Conservation (phyloP, 495 filamentous ascomycete species). For the Jackrogersella multiformis region DNA sequence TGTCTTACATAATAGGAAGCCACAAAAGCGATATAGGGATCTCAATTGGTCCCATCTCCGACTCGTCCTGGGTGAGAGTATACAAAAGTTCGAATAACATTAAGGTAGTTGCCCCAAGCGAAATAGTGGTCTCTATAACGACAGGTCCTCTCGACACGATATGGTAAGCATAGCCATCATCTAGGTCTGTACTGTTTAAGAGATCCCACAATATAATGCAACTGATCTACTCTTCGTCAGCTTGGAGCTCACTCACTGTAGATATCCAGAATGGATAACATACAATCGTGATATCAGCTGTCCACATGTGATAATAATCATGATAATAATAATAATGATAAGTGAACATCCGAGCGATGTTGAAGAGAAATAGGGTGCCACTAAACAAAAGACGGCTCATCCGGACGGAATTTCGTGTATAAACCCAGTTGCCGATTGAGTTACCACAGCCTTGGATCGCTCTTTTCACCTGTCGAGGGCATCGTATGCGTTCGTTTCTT, state of each 20-base stretch:
- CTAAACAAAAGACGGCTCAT: not conserved
- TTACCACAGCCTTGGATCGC: not conserved
- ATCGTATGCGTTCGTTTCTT: not conserved
- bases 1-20: constrained; percentile 3
- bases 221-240: not conserved
- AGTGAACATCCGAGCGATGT: too few species aligned
- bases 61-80: not conserved
- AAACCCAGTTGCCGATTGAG: not conserved
- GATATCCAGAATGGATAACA: not conserved
- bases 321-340: too few species aligned
- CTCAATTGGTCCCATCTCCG: not conserved
- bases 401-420: not conserved
- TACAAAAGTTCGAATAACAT: not conserved
- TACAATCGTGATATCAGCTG: not conserved
- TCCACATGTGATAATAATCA: not conserved
- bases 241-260: not conserved
- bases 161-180: not conserved
- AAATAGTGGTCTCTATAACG: not conserved
- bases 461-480: not conserved
- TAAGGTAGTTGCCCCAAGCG: not conserved
- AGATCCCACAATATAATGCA: constrained; percentile 3
- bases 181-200: not conserved
- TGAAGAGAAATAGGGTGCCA: not conserved
- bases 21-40: not conserved
- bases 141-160: not conserved